Evolutionary conservation across 2,329 filamentous ascomycete species (phyloP), one percentile per base, ranked within the genome.

Genomic region (Fusarium piperis): DNA sequence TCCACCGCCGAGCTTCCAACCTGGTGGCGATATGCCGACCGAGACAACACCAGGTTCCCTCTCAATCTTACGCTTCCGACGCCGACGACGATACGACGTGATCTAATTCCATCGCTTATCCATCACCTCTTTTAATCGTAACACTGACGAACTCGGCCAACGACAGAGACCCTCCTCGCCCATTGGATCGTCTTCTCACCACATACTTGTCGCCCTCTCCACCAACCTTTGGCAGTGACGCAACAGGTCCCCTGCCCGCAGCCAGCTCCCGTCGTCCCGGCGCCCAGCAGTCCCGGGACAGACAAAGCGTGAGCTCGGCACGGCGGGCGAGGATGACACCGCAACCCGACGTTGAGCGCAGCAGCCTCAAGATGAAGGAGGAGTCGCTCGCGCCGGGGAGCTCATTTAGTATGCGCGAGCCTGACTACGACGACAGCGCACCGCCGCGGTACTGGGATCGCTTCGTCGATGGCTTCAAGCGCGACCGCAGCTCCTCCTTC

Each of bases 381-480:
- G 89, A 91, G 72, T 86, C 85, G 16, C 78, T 87, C 60, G 83
- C 82, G 20, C 83, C 82, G 39, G 85, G 85, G 62, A 87, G 85
- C 78, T 83, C 82, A 60, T 83, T 84, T 77, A 87, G 84, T 72
- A 87, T 85, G 84, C 85, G 85, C 59, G 85, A 86, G 72, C 83
- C 85, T 38, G 73, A 83, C 32, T 86, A 87, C 76, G 81, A 83
- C 41, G 81, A 83, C 10, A 71, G 76, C 20, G 66, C 71, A 30
- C 71, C 77, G 58, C 79, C 80, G 46, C 77, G 78, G 39, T 78
- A 80, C 67, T 74, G 84, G 65, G 78, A 78, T 16, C 84, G 84
- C 67, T 84, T 89, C 76, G 70, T 90, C 74, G 87, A 92, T 80
- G 86, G 88, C 79, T 92, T 93, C 83, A 87, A 87, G 74, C 87